Evolutionary conservation across 192 early-diverging fungal genomes (phyloP).

Genomic region (Coemansia aciculifera): DNA sequence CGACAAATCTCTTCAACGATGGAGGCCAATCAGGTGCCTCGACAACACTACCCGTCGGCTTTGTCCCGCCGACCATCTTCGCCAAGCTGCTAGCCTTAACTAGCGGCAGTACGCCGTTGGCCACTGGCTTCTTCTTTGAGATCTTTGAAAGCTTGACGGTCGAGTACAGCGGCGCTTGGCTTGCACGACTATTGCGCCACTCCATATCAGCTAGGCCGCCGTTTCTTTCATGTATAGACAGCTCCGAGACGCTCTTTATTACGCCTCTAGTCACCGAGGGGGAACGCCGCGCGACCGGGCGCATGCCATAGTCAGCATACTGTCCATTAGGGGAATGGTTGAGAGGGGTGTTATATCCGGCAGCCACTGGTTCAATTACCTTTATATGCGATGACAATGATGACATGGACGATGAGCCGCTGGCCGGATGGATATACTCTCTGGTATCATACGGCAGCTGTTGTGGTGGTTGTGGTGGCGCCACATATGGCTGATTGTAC

Average conservation of each 20-base stretch:
- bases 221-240: slow-evolving; percentile 5
- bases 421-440: background rate
- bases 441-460: background rate
- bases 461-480: background rate
- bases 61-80: background rate
- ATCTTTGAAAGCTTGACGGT: slow-evolving; percentile 34
- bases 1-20: slow-evolving; percentile 40
- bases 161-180: slow-evolving; percentile 35
- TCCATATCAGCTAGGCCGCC: slow-evolving; percentile 1
- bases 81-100: slow-evolving; percentile 3
- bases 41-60: background rate
- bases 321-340: background rate
- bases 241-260: slow-evolving; percentile 28
- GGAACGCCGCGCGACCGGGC: slow-evolving; percentile 25
- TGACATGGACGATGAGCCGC: background rate
- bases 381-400: slow-evolving; percentile 3
- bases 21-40: slow-evolving; percentile 35
- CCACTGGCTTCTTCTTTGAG: slow-evolving; percentile 13
- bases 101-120: background rate
- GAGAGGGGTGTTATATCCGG: background rate
- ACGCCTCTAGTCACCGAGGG: slow-evolving; percentile 36
- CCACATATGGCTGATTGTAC: slow-evolving; percentile 7
- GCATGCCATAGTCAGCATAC: background rate
- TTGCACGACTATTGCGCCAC: slow-evolving; percentile 11
- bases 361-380: background rate